Percentiles rank a stretch among this genome's conserved stretches.
These are phyloP conservation scores for Emergomyces pasteurianus DNA, from an alignment of 2,329 filamentous ascomycete genomes.

Conservation along the genomic window DNA sequence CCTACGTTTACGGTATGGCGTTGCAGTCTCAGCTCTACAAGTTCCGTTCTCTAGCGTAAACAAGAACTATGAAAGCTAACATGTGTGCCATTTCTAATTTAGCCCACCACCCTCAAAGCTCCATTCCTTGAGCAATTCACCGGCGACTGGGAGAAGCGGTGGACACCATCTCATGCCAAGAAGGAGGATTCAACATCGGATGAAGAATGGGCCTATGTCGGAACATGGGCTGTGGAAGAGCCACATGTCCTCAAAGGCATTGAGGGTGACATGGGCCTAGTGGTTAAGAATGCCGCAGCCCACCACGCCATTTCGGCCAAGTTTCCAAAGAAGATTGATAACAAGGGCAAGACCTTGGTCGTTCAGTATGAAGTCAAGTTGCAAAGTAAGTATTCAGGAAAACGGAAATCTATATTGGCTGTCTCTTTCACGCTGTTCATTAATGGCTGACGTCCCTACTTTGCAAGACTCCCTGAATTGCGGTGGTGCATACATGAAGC, in stretches of 20 bases:
- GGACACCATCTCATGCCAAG: constrained; percentile 93
- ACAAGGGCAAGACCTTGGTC: constrained; percentile 93
- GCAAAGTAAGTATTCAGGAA: constrained; percentile 63
- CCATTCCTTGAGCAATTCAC: constrained; percentile 98
- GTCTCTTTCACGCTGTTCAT: constrained; percentile 3
- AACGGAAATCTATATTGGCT: background rate
- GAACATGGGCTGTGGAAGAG: constrained; percentile 95
- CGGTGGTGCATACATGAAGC: constrained; percentile 98
- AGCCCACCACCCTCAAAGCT: constrained; percentile 82
- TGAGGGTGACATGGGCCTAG: constrained; percentile 88
- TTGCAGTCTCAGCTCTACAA: background rate
- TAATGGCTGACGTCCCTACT: constrained; percentile 21
- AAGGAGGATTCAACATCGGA: constrained; percentile 73
- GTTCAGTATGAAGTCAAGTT: constrained; percentile 99
- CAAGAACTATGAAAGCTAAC: constrained; percentile 7
- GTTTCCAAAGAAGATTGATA: constrained; percentile 91
- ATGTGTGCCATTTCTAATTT: background rate
- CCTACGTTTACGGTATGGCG: constrained; percentile 77
- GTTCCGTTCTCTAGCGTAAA: constrained; percentile 2
- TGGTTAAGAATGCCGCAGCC: constrained; percentile 94
- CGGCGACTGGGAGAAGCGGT: constrained; percentile 85
- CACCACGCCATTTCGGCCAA: constrained; percentile 99
- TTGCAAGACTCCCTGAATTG: constrained; percentile 81
- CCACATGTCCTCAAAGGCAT: constrained; percentile 82
- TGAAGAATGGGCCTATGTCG: constrained; percentile 94